phyloP scores from a whole-genome alignment of 2,329 filamentous ascomycete genomes.

The Trichophyton benhamiae region DNA sequence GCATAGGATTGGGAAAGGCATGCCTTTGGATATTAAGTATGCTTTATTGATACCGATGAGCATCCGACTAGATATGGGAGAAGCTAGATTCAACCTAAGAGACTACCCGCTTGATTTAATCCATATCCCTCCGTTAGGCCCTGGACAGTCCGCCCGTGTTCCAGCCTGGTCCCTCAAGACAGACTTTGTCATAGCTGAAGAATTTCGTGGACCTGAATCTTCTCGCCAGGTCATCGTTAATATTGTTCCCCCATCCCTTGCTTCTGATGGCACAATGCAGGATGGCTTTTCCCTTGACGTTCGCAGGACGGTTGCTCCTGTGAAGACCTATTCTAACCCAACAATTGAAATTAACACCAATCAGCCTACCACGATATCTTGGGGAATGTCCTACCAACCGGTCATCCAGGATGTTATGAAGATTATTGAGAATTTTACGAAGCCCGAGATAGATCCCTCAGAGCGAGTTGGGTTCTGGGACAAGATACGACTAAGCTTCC shows the following conservation, averaged over 20 bases:
- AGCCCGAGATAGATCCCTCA: slow-evolving; percentile 84
- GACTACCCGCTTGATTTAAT: slow-evolving; percentile 89
- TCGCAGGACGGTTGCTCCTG: slow-evolving; percentile 77
- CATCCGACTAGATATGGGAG: slow-evolving; percentile 78
- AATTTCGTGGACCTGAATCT: slow-evolving; percentile 70
- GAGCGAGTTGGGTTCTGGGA: slow-evolving; percentile 97
- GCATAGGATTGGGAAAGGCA: slow-evolving; percentile 85
- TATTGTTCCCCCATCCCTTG: slow-evolving; percentile 60
- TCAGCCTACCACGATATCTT: slow-evolving; percentile 83
- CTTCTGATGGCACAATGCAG: slow-evolving; percentile 42
- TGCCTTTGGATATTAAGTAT: slow-evolving; percentile 85
- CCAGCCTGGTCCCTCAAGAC: slow-evolving; percentile 74
- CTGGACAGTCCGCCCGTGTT: slow-evolving; percentile 64
- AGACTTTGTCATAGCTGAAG: slow-evolving; percentile 92
- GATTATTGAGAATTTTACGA: slow-evolving; percentile 93
- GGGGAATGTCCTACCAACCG: slow-evolving; percentile 95
- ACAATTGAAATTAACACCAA: slow-evolving; percentile 85
- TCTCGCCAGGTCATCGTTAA: slow-evolving; percentile 69
- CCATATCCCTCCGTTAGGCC: slow-evolving; percentile 73
- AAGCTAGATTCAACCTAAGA: slow-evolving; percentile 70
- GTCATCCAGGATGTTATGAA: slow-evolving; percentile 99
- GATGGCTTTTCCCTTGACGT: slow-evolving; percentile 74
- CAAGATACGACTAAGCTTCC: slow-evolving; percentile 87
- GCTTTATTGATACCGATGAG: slow-evolving; percentile 81
- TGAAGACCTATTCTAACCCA: slow-evolving; percentile 94